phyloP scores from a whole-genome alignment of 2,329 filamentous ascomycete species.

The Thelonectria rubi region DNA sequence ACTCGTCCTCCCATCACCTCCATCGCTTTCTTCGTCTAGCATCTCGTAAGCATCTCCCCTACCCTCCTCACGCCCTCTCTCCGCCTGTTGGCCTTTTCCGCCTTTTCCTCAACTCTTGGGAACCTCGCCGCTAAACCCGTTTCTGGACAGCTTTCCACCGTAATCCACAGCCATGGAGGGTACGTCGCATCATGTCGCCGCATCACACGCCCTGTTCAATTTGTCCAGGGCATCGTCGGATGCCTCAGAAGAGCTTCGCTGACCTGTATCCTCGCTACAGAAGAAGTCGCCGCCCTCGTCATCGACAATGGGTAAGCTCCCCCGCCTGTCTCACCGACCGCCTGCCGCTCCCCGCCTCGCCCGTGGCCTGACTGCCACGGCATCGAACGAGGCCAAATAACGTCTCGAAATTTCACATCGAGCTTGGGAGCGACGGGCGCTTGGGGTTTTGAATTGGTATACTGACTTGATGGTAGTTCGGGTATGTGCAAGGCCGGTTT shows the following conservation, averaged over 20 bases:
- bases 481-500: slow-evolving; percentile 99
- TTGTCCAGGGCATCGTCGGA: slow-evolving; percentile 34
- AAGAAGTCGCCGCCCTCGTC: slow-evolving; percentile 99
- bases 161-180: slow-evolving; percentile 66
- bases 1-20: slow-evolving; percentile 43
- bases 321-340: slow-evolving; percentile 50
- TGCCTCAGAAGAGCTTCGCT: slow-evolving; percentile 47
- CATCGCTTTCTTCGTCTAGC: slow-evolving; percentile 43
- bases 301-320: slow-evolving; percentile 99
- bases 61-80: slow-evolving; percentile 27
- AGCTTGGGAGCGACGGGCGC: not conserved
- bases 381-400: slow-evolving; percentile 37
- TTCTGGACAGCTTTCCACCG: slow-evolving; percentile 47
- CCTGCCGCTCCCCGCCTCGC: slow-evolving; percentile 33
- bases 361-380: slow-evolving; percentile 33
- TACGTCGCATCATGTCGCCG: slow-evolving; percentile 50
- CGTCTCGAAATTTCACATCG: slow-evolving; percentile 14
- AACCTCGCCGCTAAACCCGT: slow-evolving; percentile 44
- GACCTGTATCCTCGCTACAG: slow-evolving; percentile 65
- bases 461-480: slow-evolving; percentile 74
- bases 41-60: slow-evolving; percentile 38
- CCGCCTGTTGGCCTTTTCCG: slow-evolving; percentile 37
- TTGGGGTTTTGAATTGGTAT: slow-evolving; percentile 4
- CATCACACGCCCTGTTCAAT: slow-evolving; percentile 39
- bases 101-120: slow-evolving; percentile 32